These are phyloP conservation scores for Paradendryphiella salina DNA, from an alignment of 2,329 filamentous ascomycete genomes.

Conservation along the genomic window DNA sequence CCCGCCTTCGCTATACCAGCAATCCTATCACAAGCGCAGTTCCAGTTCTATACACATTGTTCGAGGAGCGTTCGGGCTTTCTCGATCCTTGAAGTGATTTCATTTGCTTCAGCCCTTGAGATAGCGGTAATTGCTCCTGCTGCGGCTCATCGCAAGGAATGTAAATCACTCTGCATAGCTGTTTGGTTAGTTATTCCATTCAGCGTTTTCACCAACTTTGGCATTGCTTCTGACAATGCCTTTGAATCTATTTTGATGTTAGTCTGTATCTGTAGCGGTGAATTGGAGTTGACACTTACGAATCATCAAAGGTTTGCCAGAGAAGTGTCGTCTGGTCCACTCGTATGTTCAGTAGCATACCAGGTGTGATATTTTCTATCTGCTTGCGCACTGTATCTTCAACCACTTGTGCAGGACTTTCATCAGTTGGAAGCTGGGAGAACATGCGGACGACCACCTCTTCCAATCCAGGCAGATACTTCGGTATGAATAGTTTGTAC, in stretches of 20 bases:
- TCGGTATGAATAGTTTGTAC: not conserved
- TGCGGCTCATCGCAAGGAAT: not conserved
- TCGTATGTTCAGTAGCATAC: not conserved
- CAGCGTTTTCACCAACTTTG: not conserved
- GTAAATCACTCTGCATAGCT: not conserved
- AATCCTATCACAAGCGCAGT: not conserved
- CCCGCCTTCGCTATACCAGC: too few species aligned
- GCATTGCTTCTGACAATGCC: not conserved
- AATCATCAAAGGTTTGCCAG: not conserved
- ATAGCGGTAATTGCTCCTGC: not conserved
- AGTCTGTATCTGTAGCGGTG: not conserved
- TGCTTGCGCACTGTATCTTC: not conserved
- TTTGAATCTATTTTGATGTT: not conserved
- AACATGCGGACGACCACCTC: not conserved
- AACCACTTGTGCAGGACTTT: not conserved
- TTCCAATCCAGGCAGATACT: not conserved
- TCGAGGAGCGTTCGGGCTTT: not conserved
- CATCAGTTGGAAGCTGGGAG: not conserved
- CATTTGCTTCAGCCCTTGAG: not conserved
- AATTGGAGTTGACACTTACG: not conserved
- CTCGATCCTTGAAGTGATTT: not conserved
- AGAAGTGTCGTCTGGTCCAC: not conserved
- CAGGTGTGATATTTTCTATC: not conserved
- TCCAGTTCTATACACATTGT: not conserved
- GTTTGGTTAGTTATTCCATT: not conserved